phyloP scores from a whole-genome alignment of 108 stramenopile species.

The Hondaea fermentalgiana region DNA sequence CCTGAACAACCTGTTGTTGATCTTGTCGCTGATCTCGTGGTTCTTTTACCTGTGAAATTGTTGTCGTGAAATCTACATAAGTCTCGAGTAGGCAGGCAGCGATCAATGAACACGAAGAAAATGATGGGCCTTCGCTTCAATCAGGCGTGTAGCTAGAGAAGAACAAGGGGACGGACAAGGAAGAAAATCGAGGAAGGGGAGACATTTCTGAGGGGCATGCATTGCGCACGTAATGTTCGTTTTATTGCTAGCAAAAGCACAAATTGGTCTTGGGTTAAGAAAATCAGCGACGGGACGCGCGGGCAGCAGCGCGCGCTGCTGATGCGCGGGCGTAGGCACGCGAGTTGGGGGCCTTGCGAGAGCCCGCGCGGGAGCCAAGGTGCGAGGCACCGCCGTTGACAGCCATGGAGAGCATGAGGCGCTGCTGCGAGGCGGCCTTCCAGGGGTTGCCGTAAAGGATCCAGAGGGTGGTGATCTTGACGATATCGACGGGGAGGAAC shows the following conservation, averaged over 20 bases:
- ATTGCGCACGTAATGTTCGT: too few species aligned
- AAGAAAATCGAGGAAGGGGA: too few species aligned
- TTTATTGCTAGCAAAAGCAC: not conserved
- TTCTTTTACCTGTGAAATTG: too few species aligned
- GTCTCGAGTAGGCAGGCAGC: too few species aligned
- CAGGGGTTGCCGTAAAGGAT: not conserved
- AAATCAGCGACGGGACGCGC: slow-evolving; percentile 3
- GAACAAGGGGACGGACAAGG: too few species aligned
- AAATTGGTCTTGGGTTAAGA: not conserved
- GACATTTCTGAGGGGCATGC: too few species aligned
- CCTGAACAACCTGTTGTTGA: too few species aligned
- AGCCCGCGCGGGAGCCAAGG: not conserved
- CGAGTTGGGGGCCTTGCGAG: slow-evolving; percentile 12
- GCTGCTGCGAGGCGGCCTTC: slow-evolving; percentile 14
- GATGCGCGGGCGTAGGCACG: slow-evolving; percentile 16
- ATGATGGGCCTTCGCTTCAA: too few species aligned
- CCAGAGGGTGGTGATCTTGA: slow-evolving; percentile 7
- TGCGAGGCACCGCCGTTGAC: slow-evolving; percentile 14
- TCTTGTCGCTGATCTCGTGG: too few species aligned
- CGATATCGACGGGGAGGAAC: slow-evolving; percentile 10
- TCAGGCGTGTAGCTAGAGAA: too few species aligned
- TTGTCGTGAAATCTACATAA: too few species aligned
- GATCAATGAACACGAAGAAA: too few species aligned
- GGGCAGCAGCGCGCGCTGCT: not conserved
- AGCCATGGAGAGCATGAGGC: not conserved